These are phyloP conservation scores for Taphrina betulina DNA, from an alignment of 1,139 yeast genomes.

Conservation along the genomic window DNA sequence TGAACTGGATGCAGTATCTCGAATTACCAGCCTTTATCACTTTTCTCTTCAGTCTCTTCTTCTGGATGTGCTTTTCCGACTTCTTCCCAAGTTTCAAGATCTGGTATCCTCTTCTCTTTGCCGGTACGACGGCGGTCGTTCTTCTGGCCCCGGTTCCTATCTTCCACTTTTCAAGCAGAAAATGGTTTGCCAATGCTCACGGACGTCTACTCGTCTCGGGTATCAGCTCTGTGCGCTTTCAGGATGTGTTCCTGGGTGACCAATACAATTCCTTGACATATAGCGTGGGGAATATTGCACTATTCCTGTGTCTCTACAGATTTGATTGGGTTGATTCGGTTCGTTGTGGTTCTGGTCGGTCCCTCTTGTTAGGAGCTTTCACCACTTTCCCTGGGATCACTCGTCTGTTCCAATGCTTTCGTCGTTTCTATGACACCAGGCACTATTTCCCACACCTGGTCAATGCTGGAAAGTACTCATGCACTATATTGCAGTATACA, in stretches of 20 bases:
- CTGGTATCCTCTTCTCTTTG: slow-evolving; percentile 78
- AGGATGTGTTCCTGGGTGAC: slow-evolving; percentile 92
- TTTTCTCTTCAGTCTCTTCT: slow-evolving; percentile 55
- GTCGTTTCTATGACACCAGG: slow-evolving; percentile 91
- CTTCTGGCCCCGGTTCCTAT: slow-evolving; percentile 62
- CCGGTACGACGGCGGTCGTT: slow-evolving; percentile 55
- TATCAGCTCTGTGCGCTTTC: slow-evolving; percentile 87
- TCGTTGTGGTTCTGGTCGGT: slow-evolving; percentile 73
- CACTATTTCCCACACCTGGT: slow-evolving; percentile 97
- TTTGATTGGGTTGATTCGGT: slow-evolving; percentile 58
- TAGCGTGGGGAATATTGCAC: slow-evolving; percentile 77
- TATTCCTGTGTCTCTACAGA: slow-evolving; percentile 79
- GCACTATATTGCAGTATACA: slow-evolving; percentile 67
- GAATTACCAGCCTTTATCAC: slow-evolving; percentile 51
- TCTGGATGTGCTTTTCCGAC: slow-evolving; percentile 71
- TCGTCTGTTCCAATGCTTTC: slow-evolving; percentile 83
- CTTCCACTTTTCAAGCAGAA: slow-evolving; percentile 56
- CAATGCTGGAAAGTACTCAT: slow-evolving; percentile 74
- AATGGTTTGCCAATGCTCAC: slow-evolving; percentile 71
- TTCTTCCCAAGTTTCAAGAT: slow-evolving; percentile 67
- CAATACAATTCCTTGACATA: slow-evolving; percentile 84
- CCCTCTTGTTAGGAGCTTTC: slow-evolving; percentile 76
- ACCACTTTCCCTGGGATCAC: slow-evolving; percentile 82
- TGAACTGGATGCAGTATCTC: slow-evolving; percentile 64
- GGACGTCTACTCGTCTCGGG: slow-evolving; percentile 80